phyloP scores from a whole-genome alignment of 768 basidiomycete genomes.

The Pholiota microspora region DNA sequence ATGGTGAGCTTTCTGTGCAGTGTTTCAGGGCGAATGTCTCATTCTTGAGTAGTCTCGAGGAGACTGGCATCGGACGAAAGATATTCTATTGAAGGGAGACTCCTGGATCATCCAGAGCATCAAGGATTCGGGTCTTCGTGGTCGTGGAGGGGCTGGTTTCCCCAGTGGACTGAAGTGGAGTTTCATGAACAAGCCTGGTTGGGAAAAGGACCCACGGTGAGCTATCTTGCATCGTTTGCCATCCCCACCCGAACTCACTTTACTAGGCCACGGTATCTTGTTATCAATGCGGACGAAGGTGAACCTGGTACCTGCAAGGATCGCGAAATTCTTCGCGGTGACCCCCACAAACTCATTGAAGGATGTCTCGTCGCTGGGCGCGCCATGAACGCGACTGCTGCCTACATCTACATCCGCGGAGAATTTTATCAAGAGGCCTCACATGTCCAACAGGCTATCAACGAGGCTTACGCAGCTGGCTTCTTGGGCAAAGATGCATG shows the following conservation, averaged over 20 bases:
- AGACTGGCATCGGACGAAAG: constrained; percentile 98
- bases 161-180: constrained; percentile 97
- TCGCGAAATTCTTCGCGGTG: constrained; percentile 95
- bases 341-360: constrained; percentile 97
- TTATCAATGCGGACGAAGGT: constrained; percentile 98
- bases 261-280: constrained; percentile 88
- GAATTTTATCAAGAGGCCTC: constrained; percentile 96
- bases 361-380: constrained; percentile 97
- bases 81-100: constrained; percentile 93
- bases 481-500: constrained; percentile 90
- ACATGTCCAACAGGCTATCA: constrained; percentile 93
- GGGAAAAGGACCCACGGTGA: constrained; percentile 90
- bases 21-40: too few relatives aligned
- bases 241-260: background rate
- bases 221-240: constrained; percentile 14
- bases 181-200: constrained; percentile 99
- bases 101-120: constrained; percentile 96
- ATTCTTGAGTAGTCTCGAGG: constrained; percentile 92
- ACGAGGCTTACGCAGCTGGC: constrained; percentile 90
- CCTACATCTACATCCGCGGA: constrained; percentile 99
- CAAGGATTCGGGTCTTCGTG: constrained; percentile 94
- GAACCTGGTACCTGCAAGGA: constrained; percentile 99
- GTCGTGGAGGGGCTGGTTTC: constrained; percentile 96
- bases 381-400: constrained; percentile 94
- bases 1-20: constrained; percentile 62